These are phyloP conservation scores for Stenogyne calaminthoides DNA, from an alignment of 305 asterid species.

Conservation along the genomic window DNA sequence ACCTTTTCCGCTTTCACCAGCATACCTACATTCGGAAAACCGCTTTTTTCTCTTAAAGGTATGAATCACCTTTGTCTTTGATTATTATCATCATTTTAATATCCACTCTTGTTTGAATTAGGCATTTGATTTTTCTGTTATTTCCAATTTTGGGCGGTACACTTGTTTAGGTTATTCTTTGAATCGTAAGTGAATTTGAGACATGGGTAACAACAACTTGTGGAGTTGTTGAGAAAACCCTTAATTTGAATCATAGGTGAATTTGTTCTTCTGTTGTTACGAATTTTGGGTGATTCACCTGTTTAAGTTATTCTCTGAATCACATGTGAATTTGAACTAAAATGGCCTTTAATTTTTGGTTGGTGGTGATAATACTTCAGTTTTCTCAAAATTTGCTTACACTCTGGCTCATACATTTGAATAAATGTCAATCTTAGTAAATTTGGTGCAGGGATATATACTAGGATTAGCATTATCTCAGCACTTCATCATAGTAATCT, in stretches of 20 bases:
- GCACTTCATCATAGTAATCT: not conserved
- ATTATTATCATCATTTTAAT: not conserved
- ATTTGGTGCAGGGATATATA: not conserved
- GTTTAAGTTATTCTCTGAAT: not conserved
- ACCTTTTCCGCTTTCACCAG: conserved; percentile 25
- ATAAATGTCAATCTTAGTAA: not conserved
- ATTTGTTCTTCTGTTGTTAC: not conserved
- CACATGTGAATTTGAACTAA: not conserved
- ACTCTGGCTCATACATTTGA: not conserved
- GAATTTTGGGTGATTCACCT: not conserved
- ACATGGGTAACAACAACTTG: not conserved
- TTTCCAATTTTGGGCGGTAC: not conserved
- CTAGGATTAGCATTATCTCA: not conserved
- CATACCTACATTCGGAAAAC: conserved; percentile 24
- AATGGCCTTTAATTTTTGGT: not conserved
- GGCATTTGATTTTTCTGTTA: not conserved
- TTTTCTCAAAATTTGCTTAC: not conserved
- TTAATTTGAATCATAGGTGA: not conserved
- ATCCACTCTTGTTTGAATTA: not conserved
- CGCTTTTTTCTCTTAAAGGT: conserved; percentile 36
- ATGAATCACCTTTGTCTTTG: conserved; percentile 8
- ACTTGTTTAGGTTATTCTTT: not conserved
- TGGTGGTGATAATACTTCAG: not conserved
- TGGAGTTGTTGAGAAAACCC: not conserved
- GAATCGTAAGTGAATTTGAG: not conserved